Base-by-base conservation (phyloP, 2,329 filamentous ascomycete genomes). In the Cladosporium colombiae region DNA sequence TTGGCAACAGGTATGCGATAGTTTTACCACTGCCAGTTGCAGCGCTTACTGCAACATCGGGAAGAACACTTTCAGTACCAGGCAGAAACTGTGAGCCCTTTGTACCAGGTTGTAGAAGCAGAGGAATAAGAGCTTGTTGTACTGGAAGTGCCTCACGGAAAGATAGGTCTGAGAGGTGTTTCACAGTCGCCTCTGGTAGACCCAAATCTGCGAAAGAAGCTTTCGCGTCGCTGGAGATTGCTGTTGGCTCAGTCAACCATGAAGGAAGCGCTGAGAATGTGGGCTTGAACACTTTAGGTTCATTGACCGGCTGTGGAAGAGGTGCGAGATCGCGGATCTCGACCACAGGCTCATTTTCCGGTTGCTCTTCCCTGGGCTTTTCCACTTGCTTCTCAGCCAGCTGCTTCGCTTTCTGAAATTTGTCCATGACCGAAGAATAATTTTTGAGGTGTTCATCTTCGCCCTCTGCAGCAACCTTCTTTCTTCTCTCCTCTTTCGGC, bases 1-100 rank as follows among this genome's bases (percentile, higher is more conserved):
- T 88, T 0, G 95, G 95, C 2, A 99, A 81, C 0, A 94, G 87
- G 74, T 99, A 99, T 0, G 94, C 91, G 18, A 99, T 78, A 0
- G 95, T 99, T 76, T 99, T 99, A 65, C 95, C 95, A 0, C 95
- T 98, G 10, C 95, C 95, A 0, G 95, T 99, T 1, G 94, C 91
- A 0, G 96, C 95, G 8, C 93, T 95, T 2, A 99, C 89, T 53
- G 96, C 89, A 5, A 99, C 79, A 76, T 99, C 95, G 50, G 85
- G 83, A 10, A 76, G 0, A n/a, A 74, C 64, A 25, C 61, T 61
- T 44, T 75, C 72, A 14, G 72, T 72, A 6, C 73, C 74, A 16
- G 70, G 68, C 4, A 70, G 33, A 57, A 66, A 74, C 3, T 46
- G 66, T 16, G 74, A 68, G 4, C 73, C 74, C 31, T 66, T 49